A percentile compares a stretch with the other conserved stretches of the same genome.
phyloP scores from a whole-genome alignment of 805 yeast species.

The Candida yuanshanica region DNA sequence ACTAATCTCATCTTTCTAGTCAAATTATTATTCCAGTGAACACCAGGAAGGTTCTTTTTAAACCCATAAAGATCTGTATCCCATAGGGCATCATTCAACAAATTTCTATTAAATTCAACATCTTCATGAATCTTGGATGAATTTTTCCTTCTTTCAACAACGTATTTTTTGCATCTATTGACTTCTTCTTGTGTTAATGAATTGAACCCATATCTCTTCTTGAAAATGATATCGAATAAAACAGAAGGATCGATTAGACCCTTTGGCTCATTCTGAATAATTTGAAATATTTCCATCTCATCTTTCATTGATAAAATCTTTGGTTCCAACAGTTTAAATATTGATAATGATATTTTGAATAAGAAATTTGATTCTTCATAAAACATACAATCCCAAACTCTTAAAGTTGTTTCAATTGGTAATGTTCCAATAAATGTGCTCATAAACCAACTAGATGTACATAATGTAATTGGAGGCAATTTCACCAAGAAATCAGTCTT shows the following conservation, averaged over 20 bases:
- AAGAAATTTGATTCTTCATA: slow-evolving; percentile 86
- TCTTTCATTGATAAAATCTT: slow-evolving; percentile 41
- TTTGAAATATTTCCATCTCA: slow-evolving; percentile 71
- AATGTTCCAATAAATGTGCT: slow-evolving; percentile 86
- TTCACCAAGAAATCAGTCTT: slow-evolving; percentile 53
- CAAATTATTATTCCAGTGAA: slow-evolving; percentile 57
- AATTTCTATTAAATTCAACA: slow-evolving; percentile 21
- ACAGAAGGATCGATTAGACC: slow-evolving; percentile 60
- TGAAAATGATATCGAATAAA: slow-evolving; percentile 70
- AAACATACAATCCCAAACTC: slow-evolving; percentile 94
- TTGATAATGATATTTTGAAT: slow-evolving; percentile 75
- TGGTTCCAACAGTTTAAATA: slow-evolving; percentile 71
- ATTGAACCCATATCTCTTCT: slow-evolving; percentile 65
- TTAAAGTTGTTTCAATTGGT: slow-evolving; percentile 80
- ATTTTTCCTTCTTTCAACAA: slow-evolving; percentile 49
- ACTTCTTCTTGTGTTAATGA: slow-evolving; percentile 80
- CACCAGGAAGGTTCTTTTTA: slow-evolving; percentile 39
- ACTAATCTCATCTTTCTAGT: slow-evolving; percentile 47
- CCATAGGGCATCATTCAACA: slow-evolving; percentile 28
- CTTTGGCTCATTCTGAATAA: slow-evolving; percentile 79
- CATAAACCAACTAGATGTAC: slow-evolving; percentile 98
- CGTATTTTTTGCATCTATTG: slow-evolving; percentile 70
- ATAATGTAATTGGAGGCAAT: slow-evolving; percentile 85
- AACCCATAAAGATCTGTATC: slow-evolving; percentile 38
- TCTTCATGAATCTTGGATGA: slow-evolving; percentile 11